Evolutionary conservation across 1,284 basidiomycete genomes (phyloP).

Genomic region (Fomitopsis pinicola): DNA sequence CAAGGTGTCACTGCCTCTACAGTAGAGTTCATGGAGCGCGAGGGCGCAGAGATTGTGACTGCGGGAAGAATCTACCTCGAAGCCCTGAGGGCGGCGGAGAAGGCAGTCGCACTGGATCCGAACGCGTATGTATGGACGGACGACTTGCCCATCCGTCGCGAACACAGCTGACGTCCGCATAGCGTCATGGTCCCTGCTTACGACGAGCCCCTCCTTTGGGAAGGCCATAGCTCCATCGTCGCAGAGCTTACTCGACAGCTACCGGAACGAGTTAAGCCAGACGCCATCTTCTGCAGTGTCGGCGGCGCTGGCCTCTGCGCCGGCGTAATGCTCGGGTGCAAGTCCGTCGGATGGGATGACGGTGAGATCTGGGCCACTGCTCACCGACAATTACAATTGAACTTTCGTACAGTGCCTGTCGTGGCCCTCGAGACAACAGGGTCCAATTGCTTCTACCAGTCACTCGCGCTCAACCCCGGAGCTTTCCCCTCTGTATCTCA

Average conservation of each 20-base stretch:
- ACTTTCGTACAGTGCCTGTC: slow-evolving; percentile 46
- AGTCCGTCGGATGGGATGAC: slow-evolving; percentile 56
- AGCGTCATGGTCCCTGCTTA: slow-evolving; percentile 69
- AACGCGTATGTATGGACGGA: slow-evolving; percentile 56
- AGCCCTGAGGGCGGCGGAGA: slow-evolving; percentile 45
- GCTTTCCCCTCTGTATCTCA: slow-evolving; percentile 22
- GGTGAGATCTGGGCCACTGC: slow-evolving; percentile 32
- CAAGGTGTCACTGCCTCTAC: slow-evolving; percentile 44
- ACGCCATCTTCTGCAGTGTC: slow-evolving; percentile 73
- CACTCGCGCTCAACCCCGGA: slow-evolving; percentile 52
- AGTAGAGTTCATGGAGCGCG: slow-evolving; percentile 42
- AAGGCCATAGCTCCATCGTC: slow-evolving; percentile 70
- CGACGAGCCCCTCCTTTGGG: slow-evolving; percentile 63
- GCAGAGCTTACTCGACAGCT: slow-evolving; percentile 56
- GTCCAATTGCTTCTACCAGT: slow-evolving; percentile 69
- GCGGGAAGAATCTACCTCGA: slow-evolving; percentile 54
- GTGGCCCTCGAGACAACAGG: slow-evolving; percentile 66
- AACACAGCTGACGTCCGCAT: not conserved
- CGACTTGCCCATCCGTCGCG: not conserved
- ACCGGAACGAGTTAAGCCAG: slow-evolving; percentile 39
- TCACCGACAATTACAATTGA: not conserved
- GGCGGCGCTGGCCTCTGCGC: slow-evolving; percentile 70
- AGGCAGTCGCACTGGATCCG: slow-evolving; percentile 30
- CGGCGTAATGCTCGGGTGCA: slow-evolving; percentile 64
- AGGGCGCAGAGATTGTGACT: slow-evolving; percentile 52